These are phyloP conservation scores for Chernovozyma sophiae-reginae DNA, from an alignment of 1,139 yeast species.

Conservation along the genomic window DNA sequence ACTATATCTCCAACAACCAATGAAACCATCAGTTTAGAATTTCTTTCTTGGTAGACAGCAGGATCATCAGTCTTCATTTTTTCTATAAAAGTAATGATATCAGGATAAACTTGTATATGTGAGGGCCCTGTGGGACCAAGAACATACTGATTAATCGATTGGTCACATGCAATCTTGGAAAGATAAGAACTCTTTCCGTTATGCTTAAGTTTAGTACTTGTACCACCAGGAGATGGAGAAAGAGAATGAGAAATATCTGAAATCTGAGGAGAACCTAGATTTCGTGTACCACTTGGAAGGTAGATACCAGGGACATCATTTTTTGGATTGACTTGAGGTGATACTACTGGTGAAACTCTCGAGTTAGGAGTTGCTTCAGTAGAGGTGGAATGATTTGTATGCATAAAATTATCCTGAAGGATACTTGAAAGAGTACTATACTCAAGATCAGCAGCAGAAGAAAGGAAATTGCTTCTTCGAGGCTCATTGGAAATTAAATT, in stretches of 20 bases:
- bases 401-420: conserved; percentile 48
- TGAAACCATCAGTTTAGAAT: conserved; percentile 44
- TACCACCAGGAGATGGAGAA: neutral
- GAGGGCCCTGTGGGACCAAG: conserved; percentile 45
- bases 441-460: conserved; percentile 77
- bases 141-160: conserved; percentile 55
- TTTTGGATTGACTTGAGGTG: conserved; percentile 23
- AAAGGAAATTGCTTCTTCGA: conserved; percentile 47
- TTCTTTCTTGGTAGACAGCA: conserved; percentile 34
- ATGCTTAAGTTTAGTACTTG: neutral
- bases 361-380: conserved; percentile 43
- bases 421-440: conserved; percentile 75
- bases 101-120: conserved; percentile 45
- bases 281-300: neutral
- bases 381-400: conserved; percentile 27
- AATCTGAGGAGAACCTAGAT: neutral
- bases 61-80: conserved; percentile 40
- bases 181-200: conserved; percentile 5
- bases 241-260: neutral
- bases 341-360: conserved; percentile 33
- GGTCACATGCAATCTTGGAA: conserved; percentile 32
- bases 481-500: neutral
- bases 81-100: conserved; percentile 48
- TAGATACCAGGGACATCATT: neutral
- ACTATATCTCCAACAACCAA: conserved; percentile 51